phyloP scores from a whole-genome alignment of 2,329 filamentous ascomycete genomes.

The Trichophyton schoenleinii region DNA sequence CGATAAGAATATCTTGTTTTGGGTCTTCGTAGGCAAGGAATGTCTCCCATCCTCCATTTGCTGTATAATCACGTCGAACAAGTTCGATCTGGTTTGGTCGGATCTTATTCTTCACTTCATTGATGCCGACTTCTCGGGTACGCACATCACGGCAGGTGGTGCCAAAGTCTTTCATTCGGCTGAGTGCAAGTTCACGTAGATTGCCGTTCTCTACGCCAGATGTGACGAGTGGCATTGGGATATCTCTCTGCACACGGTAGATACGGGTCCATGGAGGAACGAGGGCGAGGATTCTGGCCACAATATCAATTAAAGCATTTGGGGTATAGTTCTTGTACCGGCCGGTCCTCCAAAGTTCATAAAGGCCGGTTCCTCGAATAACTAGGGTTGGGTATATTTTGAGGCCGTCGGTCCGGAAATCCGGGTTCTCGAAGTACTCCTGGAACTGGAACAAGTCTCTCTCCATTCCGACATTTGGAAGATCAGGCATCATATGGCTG shows the following conservation, averaged over 20 bases:
- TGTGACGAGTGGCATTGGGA: constrained; percentile 99
- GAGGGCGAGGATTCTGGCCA: constrained; percentile 87
- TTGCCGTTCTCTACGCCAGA: constrained; percentile 98
- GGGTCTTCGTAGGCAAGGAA: constrained; percentile 97
- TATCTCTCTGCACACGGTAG: constrained; percentile 95
- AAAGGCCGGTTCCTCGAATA: constrained; percentile 88
- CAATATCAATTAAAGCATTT: constrained; percentile 87
- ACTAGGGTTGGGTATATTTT: constrained; percentile 98
- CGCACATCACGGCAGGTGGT: constrained; percentile 93
- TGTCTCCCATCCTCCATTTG: constrained; percentile 96
- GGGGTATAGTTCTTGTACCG: constrained; percentile 98
- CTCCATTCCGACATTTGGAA: constrained; percentile 97
- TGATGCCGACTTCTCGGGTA: constrained; percentile 92
- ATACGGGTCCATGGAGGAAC: constrained; percentile 97
- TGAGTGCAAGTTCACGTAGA: constrained; percentile 78
- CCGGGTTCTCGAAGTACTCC: constrained; percentile 95
- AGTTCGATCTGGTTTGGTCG: constrained; percentile 91
- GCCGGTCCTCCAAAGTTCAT: constrained; percentile 94
- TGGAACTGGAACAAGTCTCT: constrained; percentile 92
- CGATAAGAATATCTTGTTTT: constrained; percentile 95
- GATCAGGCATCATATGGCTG: constrained; percentile 98
- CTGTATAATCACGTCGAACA: constrained; percentile 81
- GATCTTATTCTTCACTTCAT: constrained; percentile 98
- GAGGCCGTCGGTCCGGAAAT: constrained; percentile 87
- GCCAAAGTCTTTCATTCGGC: constrained; percentile 98